Evolutionary conservation across 2,329 filamentous ascomycete genomes (phyloP).

Genomic region (Chlorencoelia australis): DNA sequence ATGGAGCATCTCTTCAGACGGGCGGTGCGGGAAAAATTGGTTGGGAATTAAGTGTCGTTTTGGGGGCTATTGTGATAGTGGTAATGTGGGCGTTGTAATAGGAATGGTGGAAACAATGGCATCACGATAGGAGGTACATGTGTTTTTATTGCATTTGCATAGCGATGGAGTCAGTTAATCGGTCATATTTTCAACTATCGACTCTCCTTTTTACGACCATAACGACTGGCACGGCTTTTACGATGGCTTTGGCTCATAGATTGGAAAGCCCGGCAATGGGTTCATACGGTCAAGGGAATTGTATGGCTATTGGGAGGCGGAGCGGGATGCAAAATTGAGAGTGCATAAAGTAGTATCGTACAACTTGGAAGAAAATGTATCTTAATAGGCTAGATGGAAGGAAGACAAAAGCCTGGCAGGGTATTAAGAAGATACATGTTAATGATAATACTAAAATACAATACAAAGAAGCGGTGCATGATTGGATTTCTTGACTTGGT

Average conservation of each 20-base stretch:
- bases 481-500: too few species aligned
- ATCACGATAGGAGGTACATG: slow-evolving; percentile 1
- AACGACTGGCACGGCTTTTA: slow-evolving; percentile 6
- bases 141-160: slow-evolving; percentile 10
- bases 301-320: too few species aligned
- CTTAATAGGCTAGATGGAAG: too few species aligned
- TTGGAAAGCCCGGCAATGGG: slow-evolving; percentile 3
- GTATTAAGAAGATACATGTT: too few species aligned
- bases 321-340: too few species aligned
- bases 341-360: too few species aligned
- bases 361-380: too few species aligned
- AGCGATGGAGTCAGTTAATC: slow-evolving; percentile 3
- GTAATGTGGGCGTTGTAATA: slow-evolving; percentile 15
- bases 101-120: neutral
- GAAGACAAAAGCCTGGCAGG: too few species aligned
- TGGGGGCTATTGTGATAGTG: slow-evolving; percentile 17
- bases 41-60: slow-evolving; percentile 13
- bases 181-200: slow-evolving; percentile 5
- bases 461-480: too few species aligned
- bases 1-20: slow-evolving; percentile 19
- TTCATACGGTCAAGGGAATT: too few species aligned
- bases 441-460: too few species aligned
- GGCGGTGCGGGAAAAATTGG: slow-evolving; percentile 11
- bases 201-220: slow-evolving; percentile 9
- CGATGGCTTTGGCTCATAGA: slow-evolving; percentile 6